Percentiles rank a stretch among this genome's conserved stretches.
Evolutionary conservation across 148 eudicot genomes (phyloP).

Genomic region (Simmondsia chinensis): DNA sequence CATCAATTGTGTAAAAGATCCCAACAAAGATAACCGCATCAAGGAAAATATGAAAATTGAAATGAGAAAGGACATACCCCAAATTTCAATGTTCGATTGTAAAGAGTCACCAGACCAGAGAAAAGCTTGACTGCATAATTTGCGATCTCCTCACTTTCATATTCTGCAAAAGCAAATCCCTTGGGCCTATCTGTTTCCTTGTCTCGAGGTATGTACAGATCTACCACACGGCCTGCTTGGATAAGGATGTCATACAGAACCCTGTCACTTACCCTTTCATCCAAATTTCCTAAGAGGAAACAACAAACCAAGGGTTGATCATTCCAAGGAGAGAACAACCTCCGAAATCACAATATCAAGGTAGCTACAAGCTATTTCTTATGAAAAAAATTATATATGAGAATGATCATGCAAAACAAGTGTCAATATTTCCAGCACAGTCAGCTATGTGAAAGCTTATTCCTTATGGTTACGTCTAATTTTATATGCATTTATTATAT

Average conservation of each 20-base stretch:
- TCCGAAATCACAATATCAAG: no score
- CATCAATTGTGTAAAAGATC: not conserved
- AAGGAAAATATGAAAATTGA: not conserved
- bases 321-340: no score
- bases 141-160: constrained; percentile 82
- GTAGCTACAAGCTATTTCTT: no score
- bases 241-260: constrained; percentile 89
- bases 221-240: constrained; percentile 86
- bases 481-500: no score
- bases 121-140: constrained; percentile 86
- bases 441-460: no score
- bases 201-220: constrained; percentile 79
- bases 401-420: no score
- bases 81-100: constrained; percentile 73
- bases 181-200: constrained; percentile 82
- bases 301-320: no score
- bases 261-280: constrained; percentile 83
- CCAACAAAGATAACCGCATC: not conserved
- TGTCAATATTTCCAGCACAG: no score
- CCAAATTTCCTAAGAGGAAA: constrained; percentile 95
- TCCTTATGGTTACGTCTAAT: no score
- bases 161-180: constrained; percentile 91
- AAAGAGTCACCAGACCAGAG: constrained; percentile 82
- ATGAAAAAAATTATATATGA: no score
- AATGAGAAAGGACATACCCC: constrained; percentile 41